Base-by-base conservation (phyloP, 202 grass and related monocot species). In the Musa balbisiana region DNA sequence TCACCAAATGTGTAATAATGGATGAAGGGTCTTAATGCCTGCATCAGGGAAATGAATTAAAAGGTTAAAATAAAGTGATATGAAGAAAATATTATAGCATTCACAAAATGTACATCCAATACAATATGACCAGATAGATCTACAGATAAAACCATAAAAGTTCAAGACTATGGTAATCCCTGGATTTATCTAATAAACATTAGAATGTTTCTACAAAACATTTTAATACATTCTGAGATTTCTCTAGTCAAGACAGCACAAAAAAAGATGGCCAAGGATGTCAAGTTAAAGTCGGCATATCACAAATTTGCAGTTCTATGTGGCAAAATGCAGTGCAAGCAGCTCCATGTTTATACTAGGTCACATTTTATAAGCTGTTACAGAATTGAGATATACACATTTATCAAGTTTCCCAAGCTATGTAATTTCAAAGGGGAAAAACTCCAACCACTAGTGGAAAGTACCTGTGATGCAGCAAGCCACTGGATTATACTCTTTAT, bases 401-500 rank as follows among this genome's bases (percentile, higher is more conserved):
- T 55, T 6, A 6, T 25, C 11, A 26, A 17, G 25, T n/a, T 49
- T 70, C 25, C 23, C 21, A 25, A 24, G 9, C 55, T 2, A 71
- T 17, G 60, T 70, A 24, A 22, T 53, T 62, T 43, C 43, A 2
- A 55, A 77, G 55, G 56, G 8, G 13, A 27, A 74, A 55, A 73
- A 58, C 55, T 64, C 9, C 29, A 9, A 43, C 33, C 33, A 52
- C 33, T 52, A 15, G 17, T 70, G 27, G 8, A 2, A 53, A 11
- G 11, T 87, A 91, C 94, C 90, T 97, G 90, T 43, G 94, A 93
- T 59, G 94, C 90, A 71, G 88, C 90, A 78, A 98, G 82, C 94
- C 94, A 98, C 68, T 98, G 94, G 77, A 98, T 83, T 72, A 93
- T 91, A 84, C 94, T 88, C 80, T 98, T 98, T 72, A 91, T 86